Evolutionary conservation across 208 protist species (phyloP), one percentile per base, ranked within the genome.

Genomic region (Phytomonas sp.): DNA sequence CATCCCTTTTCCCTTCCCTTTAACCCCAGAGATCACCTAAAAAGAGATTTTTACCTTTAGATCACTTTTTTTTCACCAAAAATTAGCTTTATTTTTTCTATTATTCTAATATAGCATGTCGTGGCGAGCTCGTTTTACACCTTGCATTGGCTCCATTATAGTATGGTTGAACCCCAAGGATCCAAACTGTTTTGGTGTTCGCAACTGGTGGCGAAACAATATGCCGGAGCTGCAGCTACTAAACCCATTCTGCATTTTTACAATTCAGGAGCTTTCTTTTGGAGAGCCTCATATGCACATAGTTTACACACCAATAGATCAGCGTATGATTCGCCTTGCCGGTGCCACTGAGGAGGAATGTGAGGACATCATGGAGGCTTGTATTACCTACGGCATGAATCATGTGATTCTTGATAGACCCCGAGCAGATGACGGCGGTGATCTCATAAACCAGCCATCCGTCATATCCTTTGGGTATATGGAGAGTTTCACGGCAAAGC

Each of bases 81-180:
- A 29, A 23, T 31, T 67, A 23, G 42, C 14, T 29, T 36, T 40
- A 70, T 30, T 59, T 29, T 59, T 37, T 11, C 33, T 65, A 71
- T 34, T 63, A 69, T 19, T n/a, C n/a, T n/a, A n/a, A n/a, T 36
- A 34, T 49, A 36, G 40, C 63, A 96, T 96, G 91, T 96, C 91
- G 1, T 96, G 91, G 91, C 67, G 91, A 56, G 88, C 88, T n/a
- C 84, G 91, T 59, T 94, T 96, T 72, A 92, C 91, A 4, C 91
- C 91, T 2, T 91, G 85, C 69, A 83, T 96, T 59, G 87, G 75
- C 33, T 90, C 82, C 26, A 77, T 94, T 40, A 94, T 86, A 8
- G 88, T 94, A 10, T 96, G 88, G 87, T 78, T 96, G n/a, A 96
- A 96, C 75, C 91, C 91, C 0, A 96, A 96, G 73, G 91, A 96